Base-by-base conservation (phyloP, 257 asterid species). In the Fraxinus pennsylvanica region DNA sequence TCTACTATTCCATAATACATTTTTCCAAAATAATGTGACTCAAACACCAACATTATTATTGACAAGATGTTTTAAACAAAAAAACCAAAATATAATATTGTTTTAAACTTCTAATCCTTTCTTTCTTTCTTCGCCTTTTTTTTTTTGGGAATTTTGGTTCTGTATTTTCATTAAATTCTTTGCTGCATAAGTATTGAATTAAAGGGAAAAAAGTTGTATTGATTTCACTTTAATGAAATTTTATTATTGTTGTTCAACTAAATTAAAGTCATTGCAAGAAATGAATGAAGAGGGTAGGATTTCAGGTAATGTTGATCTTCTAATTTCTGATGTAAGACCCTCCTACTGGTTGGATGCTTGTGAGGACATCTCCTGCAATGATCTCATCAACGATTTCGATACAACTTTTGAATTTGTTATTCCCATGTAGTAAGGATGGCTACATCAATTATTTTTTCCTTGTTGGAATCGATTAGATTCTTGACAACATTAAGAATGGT, bases 271-370 rank as follows among this genome's bases (percentile, higher is more conserved):
- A 81, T 29, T 78, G 82, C 12, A 66, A 66, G 12, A 30, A 68
- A 91, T 93, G 99, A 94, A 87, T 32, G 94, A 79, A 78, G 88
- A 82, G 79, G 80, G 79, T 76, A 81, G 81, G 82, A 86, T 73
- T 88, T 68, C 85, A 71, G 88, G 50, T 71, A 76, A 66, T 68
- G 87, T 72, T 68, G 71, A 71, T 82, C 66, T 74, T 57, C 74
- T 30, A 6, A 81, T 68, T 76, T 79, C 63, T 30, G 84, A 86
- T 71, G 87, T 76, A 33, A 90, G 86, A 72, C 83, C 83, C 43
- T 92, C 96, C 19, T 93, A 89, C 81, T 93, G 97, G 99, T 76
- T 95, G 27, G 98, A 93, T 81, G 93, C 97, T 6, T 88, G 93
- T 21, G 99, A 91, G 90, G 99, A 94, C 71, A 87, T 89, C 1